Evolutionary conservation across 805 yeast genomes (phyloP).

Genomic region (Saturnispora sanitii): DNA sequence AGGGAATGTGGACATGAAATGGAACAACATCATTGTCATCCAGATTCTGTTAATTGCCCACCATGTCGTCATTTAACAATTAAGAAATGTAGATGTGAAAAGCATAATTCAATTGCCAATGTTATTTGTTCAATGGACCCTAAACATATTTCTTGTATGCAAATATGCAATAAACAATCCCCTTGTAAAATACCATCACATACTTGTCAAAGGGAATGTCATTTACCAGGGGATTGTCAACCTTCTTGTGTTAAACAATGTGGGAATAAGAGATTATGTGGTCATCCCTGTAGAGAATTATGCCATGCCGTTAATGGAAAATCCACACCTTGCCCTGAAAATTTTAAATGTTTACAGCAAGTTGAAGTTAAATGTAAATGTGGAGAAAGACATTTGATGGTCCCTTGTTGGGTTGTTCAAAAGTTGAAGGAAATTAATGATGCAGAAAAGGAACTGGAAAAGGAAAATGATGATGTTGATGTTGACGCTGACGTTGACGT

Average conservation of each 20-base stretch:
- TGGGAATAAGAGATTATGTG: constrained; percentile 47
- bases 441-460: not conserved
- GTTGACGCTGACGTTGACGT: not conserved
- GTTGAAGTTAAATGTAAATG: constrained; percentile 54
- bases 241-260: constrained; percentile 52
- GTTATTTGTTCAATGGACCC: constrained; percentile 59
- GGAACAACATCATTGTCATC: constrained; percentile 69
- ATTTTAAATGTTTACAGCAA: constrained; percentile 38
- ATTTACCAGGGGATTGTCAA: constrained; percentile 47
- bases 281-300: constrained; percentile 50
- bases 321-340: constrained; percentile 41
- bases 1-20: constrained; percentile 60
- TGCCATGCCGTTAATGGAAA: constrained; percentile 45
- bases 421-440: constrained; percentile 11
- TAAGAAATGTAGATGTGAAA: constrained; percentile 25
- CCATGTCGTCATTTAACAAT: constrained; percentile 48
- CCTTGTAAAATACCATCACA: constrained; percentile 36
- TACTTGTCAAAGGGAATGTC: constrained; percentile 46
- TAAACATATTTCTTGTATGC: constrained; percentile 51
- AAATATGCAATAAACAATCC: constrained; percentile 44
- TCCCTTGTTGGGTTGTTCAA: constrained; percentile 39
- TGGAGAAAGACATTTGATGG: constrained; percentile 39
- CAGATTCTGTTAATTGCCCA: constrained; percentile 56
- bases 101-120: constrained; percentile 36
- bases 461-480: not conserved